Conservation (phyloP, 352 stramenopile species). For the Ophiocytium majus region DNA sequence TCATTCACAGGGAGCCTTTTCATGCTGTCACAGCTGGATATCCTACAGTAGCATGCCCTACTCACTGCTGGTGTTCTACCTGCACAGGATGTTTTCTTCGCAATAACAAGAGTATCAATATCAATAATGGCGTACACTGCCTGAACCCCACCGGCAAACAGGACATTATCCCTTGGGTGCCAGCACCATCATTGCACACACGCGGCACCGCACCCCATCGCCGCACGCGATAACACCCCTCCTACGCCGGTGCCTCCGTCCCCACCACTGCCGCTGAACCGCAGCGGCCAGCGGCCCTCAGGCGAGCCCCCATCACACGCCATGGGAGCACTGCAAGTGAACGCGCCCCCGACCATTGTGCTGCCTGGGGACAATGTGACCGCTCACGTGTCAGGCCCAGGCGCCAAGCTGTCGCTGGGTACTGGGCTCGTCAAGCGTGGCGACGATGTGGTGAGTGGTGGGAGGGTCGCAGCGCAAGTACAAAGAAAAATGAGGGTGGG, state of each 20-base stretch:
- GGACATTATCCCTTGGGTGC: too few species aligned
- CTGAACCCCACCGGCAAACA: background rate
- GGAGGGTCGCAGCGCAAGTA: background rate
- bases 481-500: background rate
- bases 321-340: background rate
- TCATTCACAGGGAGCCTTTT: background rate
- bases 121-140: background rate
- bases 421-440: slow-evolving; percentile 39
- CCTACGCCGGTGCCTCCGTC: background rate
- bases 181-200: background rate
- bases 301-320: background rate
- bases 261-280: too few species aligned
- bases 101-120: background rate
- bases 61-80: background rate
- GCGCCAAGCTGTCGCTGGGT: slow-evolving; percentile 29
- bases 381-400: slow-evolving; percentile 28
- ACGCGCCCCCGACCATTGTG: slow-evolving; percentile 9
- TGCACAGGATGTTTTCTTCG: too few species aligned
- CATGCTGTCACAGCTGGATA: background rate
- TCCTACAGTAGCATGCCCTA: background rate
- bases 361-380: slow-evolving; percentile 51
- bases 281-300: too few species aligned
- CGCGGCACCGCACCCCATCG: background rate
- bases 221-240: background rate
- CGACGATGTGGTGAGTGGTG: slow-evolving; percentile 27